Base-by-base conservation (phyloP, 2,329 filamentous ascomycete genomes). In the Phoma herbarum region DNA sequence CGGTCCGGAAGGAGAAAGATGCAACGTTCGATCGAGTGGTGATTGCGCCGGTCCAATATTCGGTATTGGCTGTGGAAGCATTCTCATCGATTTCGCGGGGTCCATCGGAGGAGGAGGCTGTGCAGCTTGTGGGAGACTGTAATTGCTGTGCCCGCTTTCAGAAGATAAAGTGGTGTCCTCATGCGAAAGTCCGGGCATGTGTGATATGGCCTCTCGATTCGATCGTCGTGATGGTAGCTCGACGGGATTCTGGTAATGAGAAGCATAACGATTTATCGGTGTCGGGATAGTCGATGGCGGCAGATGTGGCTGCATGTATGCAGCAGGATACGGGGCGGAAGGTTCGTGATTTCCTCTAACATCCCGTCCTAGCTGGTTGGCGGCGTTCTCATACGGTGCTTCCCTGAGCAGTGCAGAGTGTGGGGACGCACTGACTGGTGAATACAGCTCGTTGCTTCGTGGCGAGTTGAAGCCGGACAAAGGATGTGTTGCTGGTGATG, bases 91-190 rank as follows among this genome's bases (percentile, higher is more conserved):
- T 57, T 78, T 78, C 3, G 62, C 55, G 14, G 68, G 61, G 54
- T 78, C 76, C 25, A 71, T 47, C 20, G 70, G 72, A 25, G 72
- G 53, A 4, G 57, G 48, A 16, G 59, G 48, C 16, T 66, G 55
- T 39, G 51, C 55, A 22, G 59, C 37, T 12, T 57, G 52, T 11
- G 61, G 53, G n/a, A 61, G 51, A 23, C 62, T 65, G 39, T 67
- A 67, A 6, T 61, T 63, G 48, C 64, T 72, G 20, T 71, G 66
- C 4, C 69, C 66, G 37, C 75, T 77, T 48, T 78, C 74, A 1
- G 77, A 78, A n/a, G 77, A 79, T 37, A 76, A 53, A 0, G 72
- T 77, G 3, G 77, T 78, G 39, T 79, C 77, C 48, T 78, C 75
- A 35, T 75, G 77, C n/a, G 69, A 69, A 31, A 79, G 68, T 12